Evolutionary conservation across 768 basidiomycete genomes (phyloP).

Genomic region (Pisolithus marmoratus): DNA sequence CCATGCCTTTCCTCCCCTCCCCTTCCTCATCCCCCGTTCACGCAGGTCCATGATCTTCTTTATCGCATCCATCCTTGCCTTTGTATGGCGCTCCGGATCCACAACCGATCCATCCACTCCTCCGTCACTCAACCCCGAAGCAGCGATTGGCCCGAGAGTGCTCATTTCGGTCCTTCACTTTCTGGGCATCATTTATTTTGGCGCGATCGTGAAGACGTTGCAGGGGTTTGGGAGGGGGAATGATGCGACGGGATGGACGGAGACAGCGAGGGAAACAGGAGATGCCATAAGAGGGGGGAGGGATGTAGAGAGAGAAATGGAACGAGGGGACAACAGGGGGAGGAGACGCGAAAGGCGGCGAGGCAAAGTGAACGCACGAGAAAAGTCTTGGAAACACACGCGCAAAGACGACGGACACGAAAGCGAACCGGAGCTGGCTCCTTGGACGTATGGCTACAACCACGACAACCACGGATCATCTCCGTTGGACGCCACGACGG

Average conservation of each 20-base stretch:
- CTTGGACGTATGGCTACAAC: no score
- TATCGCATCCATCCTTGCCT: slow-evolving; percentile 55
- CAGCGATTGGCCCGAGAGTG: slow-evolving; percentile 50
- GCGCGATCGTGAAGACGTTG: slow-evolving; percentile 56
- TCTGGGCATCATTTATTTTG: slow-evolving; percentile 57
- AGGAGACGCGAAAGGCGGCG: no score
- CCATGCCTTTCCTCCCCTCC: neutral
- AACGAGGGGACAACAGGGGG: no score
- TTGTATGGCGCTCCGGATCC: slow-evolving; percentile 56
- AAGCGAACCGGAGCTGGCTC: no score
- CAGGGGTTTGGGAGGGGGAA: slow-evolving; percentile 43
- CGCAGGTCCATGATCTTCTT: slow-evolving; percentile 64
- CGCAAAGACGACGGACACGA: no score
- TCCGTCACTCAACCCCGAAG: slow-evolving; percentile 30
- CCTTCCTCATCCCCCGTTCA: neutral
- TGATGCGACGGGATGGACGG: neutral
- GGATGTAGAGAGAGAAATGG: no score
- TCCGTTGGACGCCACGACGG: no score
- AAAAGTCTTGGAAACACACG: no score
- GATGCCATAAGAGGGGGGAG: no score
- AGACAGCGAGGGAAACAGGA: no score
- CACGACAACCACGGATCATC: no score
- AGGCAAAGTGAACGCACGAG: no score
- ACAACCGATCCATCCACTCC: slow-evolving; percentile 32
- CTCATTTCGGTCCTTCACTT: slow-evolving; percentile 47